phyloP scores from a whole-genome alignment of 345 rosid species.

The Aegle marmelos region DNA sequence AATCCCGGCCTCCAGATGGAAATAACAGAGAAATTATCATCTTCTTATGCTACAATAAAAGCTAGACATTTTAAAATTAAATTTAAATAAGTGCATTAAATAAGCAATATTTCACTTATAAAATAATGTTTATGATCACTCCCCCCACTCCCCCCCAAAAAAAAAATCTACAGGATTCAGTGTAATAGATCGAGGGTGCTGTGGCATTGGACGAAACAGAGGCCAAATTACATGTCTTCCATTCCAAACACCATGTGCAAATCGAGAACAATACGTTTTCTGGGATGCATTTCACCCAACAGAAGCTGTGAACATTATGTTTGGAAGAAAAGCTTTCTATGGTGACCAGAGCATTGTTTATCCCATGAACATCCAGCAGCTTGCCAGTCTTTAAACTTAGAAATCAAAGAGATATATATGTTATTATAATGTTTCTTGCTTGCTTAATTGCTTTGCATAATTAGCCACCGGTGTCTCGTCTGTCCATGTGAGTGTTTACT shows the following conservation, averaged over 20 bases:
- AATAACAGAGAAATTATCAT: too few species aligned
- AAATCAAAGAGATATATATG: background rate
- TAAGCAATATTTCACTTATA: too few species aligned
- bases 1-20: too few species aligned
- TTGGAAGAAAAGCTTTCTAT: conserved; percentile 68
- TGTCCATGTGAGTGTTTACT: background rate
- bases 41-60: too few species aligned
- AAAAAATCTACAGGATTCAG: conserved; percentile 54
- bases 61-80: too few species aligned
- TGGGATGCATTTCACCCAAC: conserved; percentile 99
- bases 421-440: background rate
- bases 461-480: too few species aligned
- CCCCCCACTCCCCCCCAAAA: too few species aligned
- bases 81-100: too few species aligned
- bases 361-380: conserved; percentile 77
- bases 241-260: conserved; percentile 74
- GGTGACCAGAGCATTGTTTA: conserved; percentile 56
- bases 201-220: conserved; percentile 84
- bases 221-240: conserved; percentile 96
- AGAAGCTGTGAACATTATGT: conserved; percentile 75
- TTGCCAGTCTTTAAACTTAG: conserved; percentile 42
- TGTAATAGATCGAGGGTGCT: conserved; percentile 73
- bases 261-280: conserved; percentile 68
- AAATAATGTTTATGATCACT: background rate
- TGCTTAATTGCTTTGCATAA: too few species aligned